Evolutionary conservation across 306 rosid genomes (phyloP), one percentile per base, ranked within the genome.

Genomic region (Coriaria nepalensis): DNA sequence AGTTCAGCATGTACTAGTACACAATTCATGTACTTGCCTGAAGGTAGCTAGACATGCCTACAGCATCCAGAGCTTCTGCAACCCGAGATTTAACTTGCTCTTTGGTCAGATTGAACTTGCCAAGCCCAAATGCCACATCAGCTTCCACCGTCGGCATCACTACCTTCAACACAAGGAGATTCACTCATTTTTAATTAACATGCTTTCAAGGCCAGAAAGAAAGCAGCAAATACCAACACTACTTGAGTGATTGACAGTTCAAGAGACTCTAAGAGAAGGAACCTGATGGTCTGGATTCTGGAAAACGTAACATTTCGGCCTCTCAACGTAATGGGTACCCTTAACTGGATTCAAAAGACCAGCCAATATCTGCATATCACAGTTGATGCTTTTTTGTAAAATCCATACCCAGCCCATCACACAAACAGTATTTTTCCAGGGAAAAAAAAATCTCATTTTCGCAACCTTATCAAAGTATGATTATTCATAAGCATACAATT

Each of bases 281-380:
- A 83, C 94, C 92, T 80, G 95, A 49, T 80, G 86, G 55, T 80
- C 95, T 41, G 93, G 95, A 57, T 80, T 85, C 66, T 85, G 93
- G 61, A 85, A 85, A 68, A 80, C 95, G 45, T 73, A 85, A 63
- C 84, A 80, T 64, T 68, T 78, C 32, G 95, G 87, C 47, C 48
- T 68, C 49, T 75, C 64, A 52, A 78, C 87, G 15, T 68, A 62
- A 52, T 66, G 65, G 45, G 69, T 57, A 62, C 95, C 95, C 7
- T 62, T 40, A 20, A 81, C 68, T 15, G 92, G 81, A 73, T 54
- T 80, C 68, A 80, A 71, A 4, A 85, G 83, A 58, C 87, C 95
- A 61, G 93, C 93, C 77, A 84, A 75, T 20, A 84, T 69, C 94
- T 80, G 74, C 75, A 67, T 10, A 60, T 8, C 13, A 34, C 29